phyloP scores from a whole-genome alignment of 2,329 filamentous ascomycete species.

The Botrytis cinerea region DNA sequence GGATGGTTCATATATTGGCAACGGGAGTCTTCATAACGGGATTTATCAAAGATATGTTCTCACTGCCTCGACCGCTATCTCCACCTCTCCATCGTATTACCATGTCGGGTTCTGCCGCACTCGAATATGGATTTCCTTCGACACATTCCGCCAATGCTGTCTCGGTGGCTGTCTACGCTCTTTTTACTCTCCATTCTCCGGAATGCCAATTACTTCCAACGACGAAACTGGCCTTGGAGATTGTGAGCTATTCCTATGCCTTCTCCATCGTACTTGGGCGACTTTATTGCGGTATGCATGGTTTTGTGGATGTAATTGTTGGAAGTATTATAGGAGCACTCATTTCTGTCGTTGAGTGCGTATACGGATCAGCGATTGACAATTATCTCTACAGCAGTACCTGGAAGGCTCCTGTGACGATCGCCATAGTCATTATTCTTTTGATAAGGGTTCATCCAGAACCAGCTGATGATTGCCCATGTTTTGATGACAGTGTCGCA shows the following conservation, averaged over 20 bases:
- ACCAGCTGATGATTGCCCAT: slow-evolving; percentile 94
- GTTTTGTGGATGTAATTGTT: slow-evolving; percentile 85
- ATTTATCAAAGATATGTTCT: slow-evolving; percentile 91
- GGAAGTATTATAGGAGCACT: slow-evolving; percentile 75
- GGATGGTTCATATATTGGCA: slow-evolving; percentile 74
- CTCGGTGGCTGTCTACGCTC: slow-evolving; percentile 83
- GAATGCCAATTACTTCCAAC: slow-evolving; percentile 62
- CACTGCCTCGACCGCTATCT: slow-evolving; percentile 86
- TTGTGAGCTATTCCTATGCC: slow-evolving; percentile 79
- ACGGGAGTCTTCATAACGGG: slow-evolving; percentile 84
- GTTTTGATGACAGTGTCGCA: slow-evolving; percentile 92
- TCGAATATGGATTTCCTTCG: slow-evolving; percentile 97
- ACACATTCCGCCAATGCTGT: slow-evolving; percentile 97
- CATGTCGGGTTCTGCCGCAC: slow-evolving; percentile 91
- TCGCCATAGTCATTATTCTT: slow-evolving; percentile 67
- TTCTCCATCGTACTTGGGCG: slow-evolving; percentile 87
- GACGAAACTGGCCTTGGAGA: slow-evolving; percentile 64
- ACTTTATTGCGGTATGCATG: slow-evolving; percentile 98
- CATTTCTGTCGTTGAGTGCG: slow-evolving; percentile 60
- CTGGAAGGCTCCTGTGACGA: slow-evolving; percentile 63
- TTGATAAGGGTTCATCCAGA: slow-evolving; percentile 91
- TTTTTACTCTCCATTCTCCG: slow-evolving; percentile 68
- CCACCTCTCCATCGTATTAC: slow-evolving; percentile 92
- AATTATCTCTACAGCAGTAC: slow-evolving; percentile 66
- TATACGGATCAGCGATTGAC: slow-evolving; percentile 65